Evolutionary conservation across 345 rosid species (phyloP).

Genomic region (Zanthoxylum bungeanum): DNA sequence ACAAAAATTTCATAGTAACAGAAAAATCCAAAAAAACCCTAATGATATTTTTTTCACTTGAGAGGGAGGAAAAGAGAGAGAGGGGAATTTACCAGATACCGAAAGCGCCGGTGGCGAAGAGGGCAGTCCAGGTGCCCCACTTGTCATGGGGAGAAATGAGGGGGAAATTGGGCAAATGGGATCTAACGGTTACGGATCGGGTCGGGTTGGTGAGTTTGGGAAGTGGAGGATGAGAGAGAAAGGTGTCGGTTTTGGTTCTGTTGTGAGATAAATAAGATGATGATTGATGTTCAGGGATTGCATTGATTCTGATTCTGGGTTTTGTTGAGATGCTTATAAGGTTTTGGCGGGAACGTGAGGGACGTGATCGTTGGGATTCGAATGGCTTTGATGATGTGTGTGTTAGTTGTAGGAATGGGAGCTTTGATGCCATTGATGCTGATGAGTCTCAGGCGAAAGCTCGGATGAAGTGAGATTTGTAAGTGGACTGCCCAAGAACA

Average conservation of each 20-base stretch:
- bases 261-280: constrained; percentile 13
- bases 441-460: not conserved
- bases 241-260: constrained; percentile 20
- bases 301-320: constrained; percentile 1
- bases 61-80: not conserved
- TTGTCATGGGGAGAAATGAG: constrained; percentile 65
- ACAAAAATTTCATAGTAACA: constrained; percentile 1
- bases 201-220: constrained; percentile 10
- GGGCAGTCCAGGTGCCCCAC: constrained; percentile 89
- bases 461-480: not conserved
- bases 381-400: constrained; percentile 14
- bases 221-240: constrained; percentile 26
- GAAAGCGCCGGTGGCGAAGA: constrained; percentile 68
- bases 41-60: not conserved
- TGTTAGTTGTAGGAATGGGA: constrained; percentile 19
- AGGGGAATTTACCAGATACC: constrained; percentile 63
- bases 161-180: constrained; percentile 48
- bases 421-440: constrained; percentile 39
- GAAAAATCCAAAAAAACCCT: not conserved
- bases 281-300: not conserved
- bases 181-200: constrained; percentile 45
- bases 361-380: constrained; percentile 15
- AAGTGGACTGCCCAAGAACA: too few relatives aligned
- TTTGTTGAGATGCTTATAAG: constrained; percentile 9
- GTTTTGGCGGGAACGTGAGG: constrained; percentile 19